Percentiles rank a stretch among this genome's conserved stretches.
These are phyloP conservation scores for Aureobasidium melanogenum DNA, from an alignment of 2,329 filamentous ascomycete genomes.

Conservation along the genomic window DNA sequence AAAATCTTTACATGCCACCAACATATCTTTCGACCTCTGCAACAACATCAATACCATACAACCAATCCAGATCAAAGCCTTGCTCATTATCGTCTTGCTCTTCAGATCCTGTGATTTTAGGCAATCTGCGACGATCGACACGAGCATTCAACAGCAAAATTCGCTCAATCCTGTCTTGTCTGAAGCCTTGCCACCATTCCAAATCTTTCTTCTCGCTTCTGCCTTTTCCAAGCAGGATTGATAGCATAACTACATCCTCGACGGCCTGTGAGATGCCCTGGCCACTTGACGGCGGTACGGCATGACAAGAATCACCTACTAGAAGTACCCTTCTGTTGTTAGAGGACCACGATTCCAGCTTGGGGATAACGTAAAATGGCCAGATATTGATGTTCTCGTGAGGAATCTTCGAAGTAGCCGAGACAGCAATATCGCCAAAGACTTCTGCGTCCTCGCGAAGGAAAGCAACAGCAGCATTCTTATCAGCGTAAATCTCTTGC, in stretches of 20 bases:
- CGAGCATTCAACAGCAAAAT: neutral
- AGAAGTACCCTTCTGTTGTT: slow-evolving; percentile 39
- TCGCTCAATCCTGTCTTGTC: neutral
- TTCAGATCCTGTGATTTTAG: neutral
- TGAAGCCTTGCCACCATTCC: neutral
- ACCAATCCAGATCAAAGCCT: neutral
- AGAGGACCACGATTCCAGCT: slow-evolving; percentile 38
- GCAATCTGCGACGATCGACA: neutral
- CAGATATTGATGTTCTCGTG: slow-evolving; percentile 18
- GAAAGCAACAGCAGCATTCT: slow-evolving; percentile 13
- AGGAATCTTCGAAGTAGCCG: slow-evolving; percentile 17
- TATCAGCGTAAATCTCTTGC: slow-evolving; percentile 25
- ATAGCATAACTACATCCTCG: slow-evolving; percentile 44
- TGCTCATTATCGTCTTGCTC: neutral
- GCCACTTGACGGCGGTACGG: slow-evolving; percentile 44
- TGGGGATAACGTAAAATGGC: slow-evolving; percentile 22
- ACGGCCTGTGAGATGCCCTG: slow-evolving; percentile 49
- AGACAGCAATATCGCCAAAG: slow-evolving; percentile 14
- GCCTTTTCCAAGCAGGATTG: slow-evolving; percentile 27
- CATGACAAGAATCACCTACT: slow-evolving; percentile 50
- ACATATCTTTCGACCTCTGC: neutral
- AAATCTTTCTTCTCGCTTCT: neutral
- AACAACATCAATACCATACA: neutral
- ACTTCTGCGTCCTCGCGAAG: slow-evolving; percentile 13
- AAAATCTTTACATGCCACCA: neutral